Evolutionary conservation across 192 early-diverging fungal species (phyloP).

Genomic region (Piromyces sp.): DNA sequence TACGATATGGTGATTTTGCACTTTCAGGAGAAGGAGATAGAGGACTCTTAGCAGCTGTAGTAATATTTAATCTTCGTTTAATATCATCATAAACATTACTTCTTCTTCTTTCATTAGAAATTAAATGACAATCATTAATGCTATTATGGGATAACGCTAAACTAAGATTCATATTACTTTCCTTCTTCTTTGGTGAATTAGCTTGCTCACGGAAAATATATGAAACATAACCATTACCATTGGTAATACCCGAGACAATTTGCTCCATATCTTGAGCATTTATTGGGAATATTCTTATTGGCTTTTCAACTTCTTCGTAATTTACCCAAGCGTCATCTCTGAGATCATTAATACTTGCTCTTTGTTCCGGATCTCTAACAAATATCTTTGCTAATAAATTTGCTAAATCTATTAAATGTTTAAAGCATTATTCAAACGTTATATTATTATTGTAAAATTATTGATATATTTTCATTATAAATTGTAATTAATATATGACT

Average conservation of each 20-base stretch:
- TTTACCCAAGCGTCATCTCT: conserved; percentile 38
- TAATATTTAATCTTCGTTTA: background rate
- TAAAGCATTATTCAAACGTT: too few relatives aligned
- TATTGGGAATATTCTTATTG: conserved; percentile 4
- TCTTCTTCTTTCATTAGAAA: background rate
- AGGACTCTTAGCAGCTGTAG: background rate
- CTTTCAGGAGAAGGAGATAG: background rate
- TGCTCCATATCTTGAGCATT: background rate
- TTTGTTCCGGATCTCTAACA: conserved; percentile 28
- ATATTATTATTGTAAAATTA: too few relatives aligned
- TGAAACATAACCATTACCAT: background rate
- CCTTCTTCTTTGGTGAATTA: background rate
- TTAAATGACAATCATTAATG: background rate
- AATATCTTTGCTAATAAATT: conserved; percentile 27
- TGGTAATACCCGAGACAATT: background rate
- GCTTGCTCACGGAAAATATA: background rate
- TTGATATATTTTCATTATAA: too few relatives aligned
- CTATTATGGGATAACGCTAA: background rate
- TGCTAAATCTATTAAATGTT: conserved; percentile 16
- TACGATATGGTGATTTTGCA: background rate
- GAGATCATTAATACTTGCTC: conserved; percentile 30
- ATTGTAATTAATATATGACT: conserved; percentile 1
- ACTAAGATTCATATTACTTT: background rate
- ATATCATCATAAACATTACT: background rate
- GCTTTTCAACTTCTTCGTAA: conserved; percentile 27